Conservation (phyloP, 2,329 filamentous ascomycete genomes). For the Sporothrix dimorphospora region DNA sequence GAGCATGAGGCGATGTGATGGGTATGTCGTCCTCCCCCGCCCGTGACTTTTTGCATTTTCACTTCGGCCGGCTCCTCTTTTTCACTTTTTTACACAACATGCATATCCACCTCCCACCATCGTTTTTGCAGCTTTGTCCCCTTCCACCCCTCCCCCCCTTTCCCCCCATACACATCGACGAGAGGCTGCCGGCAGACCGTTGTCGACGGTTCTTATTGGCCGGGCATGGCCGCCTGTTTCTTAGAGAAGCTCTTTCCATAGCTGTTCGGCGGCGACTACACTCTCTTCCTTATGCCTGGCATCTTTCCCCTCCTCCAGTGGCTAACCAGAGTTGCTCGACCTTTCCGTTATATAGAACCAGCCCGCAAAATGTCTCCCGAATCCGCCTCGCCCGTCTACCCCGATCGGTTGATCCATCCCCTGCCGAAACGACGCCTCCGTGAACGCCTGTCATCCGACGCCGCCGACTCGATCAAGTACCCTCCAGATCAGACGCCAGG, state of each 20-base stretch:
- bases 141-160: no score
- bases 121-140: background rate
- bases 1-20: constrained; percentile 31
- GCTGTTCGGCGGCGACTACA: background rate
- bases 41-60: constrained; percentile 17
- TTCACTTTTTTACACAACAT: constrained; percentile 1
- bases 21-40: constrained; percentile 28
- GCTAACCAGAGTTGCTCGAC: constrained; percentile 38
- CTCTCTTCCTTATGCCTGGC: background rate
- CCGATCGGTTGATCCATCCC: constrained; percentile 89
- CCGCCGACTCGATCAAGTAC: constrained; percentile 79
- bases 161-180: background rate
- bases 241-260: constrained; percentile 1
- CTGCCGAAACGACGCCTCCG: constrained; percentile 87
- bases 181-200: background rate
- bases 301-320: constrained; percentile 22
- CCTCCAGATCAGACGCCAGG: constrained; percentile 73
- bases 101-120: background rate
- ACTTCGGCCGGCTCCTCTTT: background rate
- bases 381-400: constrained; percentile 78
- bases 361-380: constrained; percentile 67
- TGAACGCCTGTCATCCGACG: constrained; percentile 82
- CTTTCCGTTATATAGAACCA: constrained; percentile 44
- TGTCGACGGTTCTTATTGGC: background rate
- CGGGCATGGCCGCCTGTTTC: background rate